Percentiles rank a stretch among this genome's conserved stretches.
phyloP scores from a whole-genome alignment of 2,329 filamentous ascomycete genomes.

The Trichoderma atrobrunneum region DNA sequence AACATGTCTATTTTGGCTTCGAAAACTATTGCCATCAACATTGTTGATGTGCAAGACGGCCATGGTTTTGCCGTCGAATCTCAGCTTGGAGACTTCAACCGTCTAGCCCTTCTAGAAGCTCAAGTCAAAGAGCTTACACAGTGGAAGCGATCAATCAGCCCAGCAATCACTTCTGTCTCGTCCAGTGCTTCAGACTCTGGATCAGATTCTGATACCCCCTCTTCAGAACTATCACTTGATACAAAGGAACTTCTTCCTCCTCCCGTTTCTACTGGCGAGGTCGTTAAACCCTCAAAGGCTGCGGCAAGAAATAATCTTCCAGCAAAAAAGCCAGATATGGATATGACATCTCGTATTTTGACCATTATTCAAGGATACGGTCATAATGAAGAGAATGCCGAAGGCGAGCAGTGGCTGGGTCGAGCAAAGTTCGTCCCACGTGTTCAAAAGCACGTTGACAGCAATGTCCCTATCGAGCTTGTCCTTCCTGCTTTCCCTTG shows the following conservation, averaged over 20 bases:
- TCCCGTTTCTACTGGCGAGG: neutral
- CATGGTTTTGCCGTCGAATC: neutral
- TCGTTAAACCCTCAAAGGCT: neutral
- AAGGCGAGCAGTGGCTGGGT: neutral
- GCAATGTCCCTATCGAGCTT: neutral
- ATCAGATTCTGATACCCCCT: neutral
- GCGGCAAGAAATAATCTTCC: neutral
- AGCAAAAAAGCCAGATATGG: neutral
- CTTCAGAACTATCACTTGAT: neutral
- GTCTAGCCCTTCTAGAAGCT: neutral
- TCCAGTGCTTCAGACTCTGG: neutral
- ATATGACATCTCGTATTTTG: neutral
- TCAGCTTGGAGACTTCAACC: neutral
- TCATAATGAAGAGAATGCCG: neutral
- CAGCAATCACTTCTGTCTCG: neutral
- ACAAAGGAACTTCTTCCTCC: neutral
- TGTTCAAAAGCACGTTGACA: neutral
- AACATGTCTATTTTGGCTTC: neutral
- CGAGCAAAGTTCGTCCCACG: neutral
- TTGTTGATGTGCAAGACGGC: conserved; percentile 2
- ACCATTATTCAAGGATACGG: neutral
- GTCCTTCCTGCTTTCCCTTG: neutral
- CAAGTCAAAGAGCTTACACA: neutral
- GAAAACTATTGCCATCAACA: neutral
- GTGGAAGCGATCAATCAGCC: neutral